Evolutionary conservation across 2,329 filamentous ascomycete genomes (phyloP).

Genomic region (Cytospora leucostoma): DNA sequence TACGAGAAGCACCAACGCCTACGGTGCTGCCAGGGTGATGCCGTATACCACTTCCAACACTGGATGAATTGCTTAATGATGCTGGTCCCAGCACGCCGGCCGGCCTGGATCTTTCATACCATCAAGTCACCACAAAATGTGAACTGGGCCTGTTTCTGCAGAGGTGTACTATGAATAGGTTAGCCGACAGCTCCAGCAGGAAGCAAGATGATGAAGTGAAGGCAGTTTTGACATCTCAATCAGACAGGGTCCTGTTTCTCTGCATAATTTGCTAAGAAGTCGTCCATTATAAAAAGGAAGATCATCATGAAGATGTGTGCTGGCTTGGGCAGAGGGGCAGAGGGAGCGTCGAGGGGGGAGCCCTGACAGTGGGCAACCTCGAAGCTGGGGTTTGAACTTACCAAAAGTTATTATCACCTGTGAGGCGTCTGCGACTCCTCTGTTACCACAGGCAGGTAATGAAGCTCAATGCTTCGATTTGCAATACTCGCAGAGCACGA

Average conservation of each 20-base stretch:
- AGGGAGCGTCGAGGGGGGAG: neutral
- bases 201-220: neutral
- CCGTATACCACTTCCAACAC: too few species aligned
- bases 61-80: too few species aligned
- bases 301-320: constrained; percentile 20
- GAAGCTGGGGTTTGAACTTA: neutral
- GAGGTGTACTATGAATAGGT: neutral
- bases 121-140: neutral
- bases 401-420: neutral
- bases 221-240: constrained; percentile 5
- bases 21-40: too few species aligned
- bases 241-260: constrained; percentile 24
- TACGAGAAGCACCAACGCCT: too few species aligned
- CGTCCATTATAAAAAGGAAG: constrained; percentile 26
- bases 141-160: too few species aligned
- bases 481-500: neutral
- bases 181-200: constrained; percentile 1
- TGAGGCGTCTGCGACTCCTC: too few species aligned
- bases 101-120: too few species aligned
- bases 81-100: too few species aligned
- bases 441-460: neutral
- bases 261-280: constrained; percentile 26
- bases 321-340: neutral
- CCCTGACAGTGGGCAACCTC: neutral
- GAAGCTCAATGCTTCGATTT: neutral